Evolutionary conservation across 2,329 filamentous ascomycete species (phyloP), one percentile per base, ranked within the genome.

Genomic region (Fusarium nygamai): DNA sequence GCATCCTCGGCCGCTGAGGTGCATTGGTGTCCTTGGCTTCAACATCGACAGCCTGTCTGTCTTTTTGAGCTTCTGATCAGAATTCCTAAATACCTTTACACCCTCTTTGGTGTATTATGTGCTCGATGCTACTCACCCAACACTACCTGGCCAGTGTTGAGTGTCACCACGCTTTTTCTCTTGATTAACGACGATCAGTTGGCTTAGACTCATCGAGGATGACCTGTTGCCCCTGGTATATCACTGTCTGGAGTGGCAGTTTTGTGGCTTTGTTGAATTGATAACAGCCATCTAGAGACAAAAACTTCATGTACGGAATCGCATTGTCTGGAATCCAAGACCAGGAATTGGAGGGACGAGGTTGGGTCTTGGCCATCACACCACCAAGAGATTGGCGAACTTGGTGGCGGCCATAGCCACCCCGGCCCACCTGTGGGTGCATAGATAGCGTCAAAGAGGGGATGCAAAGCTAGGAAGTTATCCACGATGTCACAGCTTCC

Each of bases 321-420:
- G 27, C 12, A 41, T 41, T n/a, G 14, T 19, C 34, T 22, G 20
- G 34, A 24, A 20, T 24, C 20, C 56, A 43, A 33, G 34, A n/a
- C 20, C 24, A 50, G 20, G 31, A 27, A 22, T 19, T 33, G 17
- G 17, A 8, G 31, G 39, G 39, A 38, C 36, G 46, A 47, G 51
- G 46, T 61, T 22, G 31, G 59, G 53, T 65, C 64, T 67, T 64
- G 41, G 61, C 69, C 61, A 44, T 57, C 53, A 66, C 72, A 68
- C 73, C 59, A 61, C 57, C 61, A 66, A 58, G 60, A 76, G 74
- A 78, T 78, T 77, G 66, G 76, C 76, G 76, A 78, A 65, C 46
- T 68, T 60, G 57, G 73, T 73, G 63, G 69, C 67, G 61, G 62
- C 34, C 43, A 54, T 48, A 46, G 44, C 71, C 72, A 50, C 34